Evolutionary conservation across 2,329 filamentous ascomycete genomes (phyloP).

Genomic region (Colletotrichum sp.): DNA sequence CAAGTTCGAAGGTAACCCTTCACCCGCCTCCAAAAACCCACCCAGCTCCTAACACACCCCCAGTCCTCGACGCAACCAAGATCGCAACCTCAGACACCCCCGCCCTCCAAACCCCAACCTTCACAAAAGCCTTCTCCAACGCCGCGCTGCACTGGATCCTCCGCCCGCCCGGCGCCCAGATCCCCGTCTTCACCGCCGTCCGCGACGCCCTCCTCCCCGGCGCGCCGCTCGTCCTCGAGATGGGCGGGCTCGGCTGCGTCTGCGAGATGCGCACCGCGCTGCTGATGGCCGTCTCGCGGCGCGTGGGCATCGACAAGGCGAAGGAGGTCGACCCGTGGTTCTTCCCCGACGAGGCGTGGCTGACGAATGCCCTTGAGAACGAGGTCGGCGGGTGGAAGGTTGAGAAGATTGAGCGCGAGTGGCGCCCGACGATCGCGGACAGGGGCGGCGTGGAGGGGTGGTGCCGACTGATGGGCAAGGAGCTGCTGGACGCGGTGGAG

Average conservation of each 20-base stretch:
- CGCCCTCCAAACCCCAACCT: conserved; percentile 26
- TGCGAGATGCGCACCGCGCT: conserved; percentile 66
- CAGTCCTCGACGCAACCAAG: conserved; percentile 52
- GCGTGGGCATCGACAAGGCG: conserved; percentile 55
- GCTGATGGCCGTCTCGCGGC: conserved; percentile 55
- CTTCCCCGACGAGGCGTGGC: conserved; percentile 71
- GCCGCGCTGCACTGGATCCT: conserved; percentile 74
- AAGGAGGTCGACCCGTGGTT: conserved; percentile 69
- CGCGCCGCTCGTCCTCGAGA: conserved; percentile 70
- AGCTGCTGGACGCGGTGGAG: conserved; percentile 59
- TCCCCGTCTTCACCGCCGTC: conserved; percentile 58
- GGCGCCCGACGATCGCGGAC: conserved; percentile 66
- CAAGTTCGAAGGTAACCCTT: conserved; percentile 47
- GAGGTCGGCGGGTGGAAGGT: conserved; percentile 53
- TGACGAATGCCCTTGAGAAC: conserved; percentile 45
- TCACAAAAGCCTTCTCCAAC: conserved; percentile 68
- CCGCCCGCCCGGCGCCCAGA: conserved; percentile 44
- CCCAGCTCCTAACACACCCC: not conserved
- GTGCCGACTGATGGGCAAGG: conserved; percentile 67
- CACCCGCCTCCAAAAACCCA: not conserved
- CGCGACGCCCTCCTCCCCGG: conserved; percentile 56
- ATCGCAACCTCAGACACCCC: conserved; percentile 30
- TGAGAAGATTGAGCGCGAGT: conserved; percentile 65
- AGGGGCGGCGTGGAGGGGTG: conserved; percentile 68
- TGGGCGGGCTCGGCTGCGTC: conserved; percentile 74